A percentile compares a stretch with the other conserved stretches of the same genome.
phyloP scores from a whole-genome alignment of 345 rosid species.

The Eucalyptus sideroxylon region DNA sequence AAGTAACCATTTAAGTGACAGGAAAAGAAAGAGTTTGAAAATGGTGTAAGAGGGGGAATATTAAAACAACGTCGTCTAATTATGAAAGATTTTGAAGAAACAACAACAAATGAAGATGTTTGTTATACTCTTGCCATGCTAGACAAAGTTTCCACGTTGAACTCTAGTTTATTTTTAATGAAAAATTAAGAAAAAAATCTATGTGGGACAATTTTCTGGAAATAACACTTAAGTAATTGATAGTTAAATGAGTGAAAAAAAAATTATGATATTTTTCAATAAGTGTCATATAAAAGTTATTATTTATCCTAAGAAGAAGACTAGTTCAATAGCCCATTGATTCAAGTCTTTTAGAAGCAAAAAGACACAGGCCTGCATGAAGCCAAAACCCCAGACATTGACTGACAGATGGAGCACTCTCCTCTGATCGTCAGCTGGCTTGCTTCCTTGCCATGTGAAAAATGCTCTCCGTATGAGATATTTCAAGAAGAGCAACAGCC shows the following conservation, averaged over 20 bases:
- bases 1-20: too few species aligned
- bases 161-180: too few species aligned
- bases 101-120: not conserved
- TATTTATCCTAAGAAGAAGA: not conserved
- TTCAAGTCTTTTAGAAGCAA: not conserved
- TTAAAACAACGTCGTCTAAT: too few species aligned
- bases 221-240: too few species aligned
- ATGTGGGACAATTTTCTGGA: too few species aligned
- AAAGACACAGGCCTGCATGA: not conserved
- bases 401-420: not conserved
- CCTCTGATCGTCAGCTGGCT: not conserved
- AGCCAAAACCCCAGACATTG: not conserved
- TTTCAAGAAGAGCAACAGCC: not conserved
- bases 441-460: not conserved
- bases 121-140: not conserved
- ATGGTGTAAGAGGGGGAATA: fast-evolving
- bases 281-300: too few species aligned
- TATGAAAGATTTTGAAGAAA: not conserved
- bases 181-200: not conserved
- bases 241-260: not conserved
- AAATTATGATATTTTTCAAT: too few species aligned
- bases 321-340: not conserved
- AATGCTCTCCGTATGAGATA: not conserved
- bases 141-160: not conserved
- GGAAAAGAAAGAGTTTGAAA: not conserved